These are phyloP conservation scores for Inga oerstediana DNA, from an alignment of 306 rosid species.

Conservation along the genomic window DNA sequence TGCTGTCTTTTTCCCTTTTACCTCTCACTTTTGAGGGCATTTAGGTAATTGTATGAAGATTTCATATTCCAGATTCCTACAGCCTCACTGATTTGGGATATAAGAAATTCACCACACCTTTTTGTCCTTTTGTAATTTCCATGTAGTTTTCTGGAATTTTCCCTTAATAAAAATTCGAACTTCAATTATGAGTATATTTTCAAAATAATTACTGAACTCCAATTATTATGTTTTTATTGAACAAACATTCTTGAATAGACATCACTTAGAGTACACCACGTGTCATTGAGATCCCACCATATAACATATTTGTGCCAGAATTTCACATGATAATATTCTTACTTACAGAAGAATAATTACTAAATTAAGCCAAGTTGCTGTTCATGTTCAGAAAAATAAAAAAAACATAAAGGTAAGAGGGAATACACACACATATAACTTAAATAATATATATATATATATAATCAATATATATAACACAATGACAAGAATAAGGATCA, in stretches of 20 bases:
- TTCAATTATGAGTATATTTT: not conserved
- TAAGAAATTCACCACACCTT: no score
- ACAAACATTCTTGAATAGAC: not conserved
- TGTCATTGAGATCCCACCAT: not conserved
- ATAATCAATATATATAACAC: constrained; percentile 21
- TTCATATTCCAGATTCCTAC: no score
- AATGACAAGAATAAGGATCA: constrained; percentile 42
- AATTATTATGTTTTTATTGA: not conserved
- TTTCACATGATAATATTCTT: not conserved
- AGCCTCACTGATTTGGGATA: no score
- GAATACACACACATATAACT: not conserved
- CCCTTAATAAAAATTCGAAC: not conserved
- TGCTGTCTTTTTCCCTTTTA: no score
- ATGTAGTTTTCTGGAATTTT: no score
- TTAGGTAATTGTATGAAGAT: no score
- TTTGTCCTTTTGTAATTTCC: no score
- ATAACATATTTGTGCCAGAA: not conserved
- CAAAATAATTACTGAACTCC: not conserved
- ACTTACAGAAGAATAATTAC: constrained; percentile 34
- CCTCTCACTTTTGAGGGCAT: no score
- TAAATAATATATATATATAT: no score
- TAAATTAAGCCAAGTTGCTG: constrained; percentile 41
- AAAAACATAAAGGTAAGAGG: constrained; percentile 20
- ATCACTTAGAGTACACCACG: not conserved
- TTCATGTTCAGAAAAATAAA: constrained; percentile 31